A percentile compares a stretch with the other conserved stretches of the same genome.
phyloP scores from a whole-genome alignment of 2,329 filamentous ascomycete species.

The Lizonia empirigonia region DNA sequence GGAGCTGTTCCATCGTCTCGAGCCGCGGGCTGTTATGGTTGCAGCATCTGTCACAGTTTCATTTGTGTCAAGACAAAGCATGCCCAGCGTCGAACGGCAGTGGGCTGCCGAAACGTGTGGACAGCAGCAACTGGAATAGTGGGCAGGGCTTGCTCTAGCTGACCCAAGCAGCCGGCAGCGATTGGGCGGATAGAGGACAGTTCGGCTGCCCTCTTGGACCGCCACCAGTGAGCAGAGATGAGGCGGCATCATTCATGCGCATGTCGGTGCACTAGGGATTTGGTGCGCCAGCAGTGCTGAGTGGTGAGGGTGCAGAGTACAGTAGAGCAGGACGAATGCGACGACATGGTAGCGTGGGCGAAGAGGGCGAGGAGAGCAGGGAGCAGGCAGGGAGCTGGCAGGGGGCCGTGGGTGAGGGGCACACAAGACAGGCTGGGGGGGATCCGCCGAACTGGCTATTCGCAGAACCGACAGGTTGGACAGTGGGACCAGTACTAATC shows the following conservation, averaged over 20 bases:
- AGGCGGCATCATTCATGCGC: slow-evolving; percentile 9
- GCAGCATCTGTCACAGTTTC: slow-evolving; percentile 18
- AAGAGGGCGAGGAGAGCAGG: neutral
- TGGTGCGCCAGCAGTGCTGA: slow-evolving; percentile 6
- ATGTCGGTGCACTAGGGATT: slow-evolving; percentile 8
- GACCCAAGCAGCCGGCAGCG: slow-evolving; percentile 13
- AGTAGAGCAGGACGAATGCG: slow-evolving; percentile 3
- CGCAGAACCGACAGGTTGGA: slow-evolving; percentile 25
- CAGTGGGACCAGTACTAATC: slow-evolving; percentile 25
- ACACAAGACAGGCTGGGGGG: slow-evolving; percentile 4
- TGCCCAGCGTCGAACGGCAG: slow-evolving; percentile 13
- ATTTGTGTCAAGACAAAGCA: slow-evolving; percentile 7
- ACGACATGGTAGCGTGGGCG: no score
- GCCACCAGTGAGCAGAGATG: slow-evolving; percentile 9
- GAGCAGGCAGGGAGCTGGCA: neutral
- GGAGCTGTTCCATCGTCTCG: slow-evolving; percentile 2
- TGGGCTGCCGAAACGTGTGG: slow-evolving; percentile 7
- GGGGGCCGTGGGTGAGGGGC: slow-evolving; percentile 7
- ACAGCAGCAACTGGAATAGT: slow-evolving; percentile 7
- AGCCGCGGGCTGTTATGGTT: slow-evolving; percentile 6
- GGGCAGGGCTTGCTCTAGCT: slow-evolving; percentile 16
- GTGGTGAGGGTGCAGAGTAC: slow-evolving; percentile 10
- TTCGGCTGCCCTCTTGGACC: slow-evolving; percentile 8
- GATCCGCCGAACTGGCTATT: slow-evolving; percentile 27
- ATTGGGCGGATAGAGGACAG: slow-evolving; percentile 11